Evolutionary conservation across 257 asterid species (phyloP).

Genomic region (Voacanga thouarsii): DNA sequence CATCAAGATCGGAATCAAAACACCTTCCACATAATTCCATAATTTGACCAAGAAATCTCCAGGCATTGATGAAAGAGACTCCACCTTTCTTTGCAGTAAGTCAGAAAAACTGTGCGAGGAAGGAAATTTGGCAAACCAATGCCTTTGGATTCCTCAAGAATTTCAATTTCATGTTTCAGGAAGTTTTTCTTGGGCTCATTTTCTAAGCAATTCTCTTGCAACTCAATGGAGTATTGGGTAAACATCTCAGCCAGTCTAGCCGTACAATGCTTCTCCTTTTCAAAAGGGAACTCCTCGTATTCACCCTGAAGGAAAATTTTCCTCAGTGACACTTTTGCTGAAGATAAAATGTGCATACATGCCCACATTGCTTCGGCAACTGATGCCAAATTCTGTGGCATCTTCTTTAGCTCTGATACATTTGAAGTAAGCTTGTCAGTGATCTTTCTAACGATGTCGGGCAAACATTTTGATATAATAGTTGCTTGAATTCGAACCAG

Average conservation of each 20-base stretch:
- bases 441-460: conserved; percentile 3
- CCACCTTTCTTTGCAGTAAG: neutral
- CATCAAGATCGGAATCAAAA: neutral
- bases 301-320: conserved; percentile 13
- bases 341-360: conserved; percentile 13
- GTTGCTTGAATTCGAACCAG: conserved; percentile 17
- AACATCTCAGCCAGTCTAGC: conserved; percentile 9
- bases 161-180: conserved; percentile 5
- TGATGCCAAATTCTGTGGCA: neutral
- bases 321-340: conserved; percentile 10
- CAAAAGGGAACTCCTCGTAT: conserved; percentile 11
- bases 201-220: neutral
- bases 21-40: neutral
- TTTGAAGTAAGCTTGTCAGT: neutral
- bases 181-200: neutral
- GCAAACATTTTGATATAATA: conserved; percentile 21
- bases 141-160: conserved; percentile 17
- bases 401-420: conserved; percentile 1
- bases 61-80: neutral
- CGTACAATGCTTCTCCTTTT: conserved; percentile 13
- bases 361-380: conserved; percentile 4
- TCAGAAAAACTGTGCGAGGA: neutral
- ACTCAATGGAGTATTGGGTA: neutral
- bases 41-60: neutral
- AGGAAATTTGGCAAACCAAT: conserved; percentile 18